phyloP scores from a whole-genome alignment of 1,284 basidiomycete genomes.

The Ustilago curta region DNA sequence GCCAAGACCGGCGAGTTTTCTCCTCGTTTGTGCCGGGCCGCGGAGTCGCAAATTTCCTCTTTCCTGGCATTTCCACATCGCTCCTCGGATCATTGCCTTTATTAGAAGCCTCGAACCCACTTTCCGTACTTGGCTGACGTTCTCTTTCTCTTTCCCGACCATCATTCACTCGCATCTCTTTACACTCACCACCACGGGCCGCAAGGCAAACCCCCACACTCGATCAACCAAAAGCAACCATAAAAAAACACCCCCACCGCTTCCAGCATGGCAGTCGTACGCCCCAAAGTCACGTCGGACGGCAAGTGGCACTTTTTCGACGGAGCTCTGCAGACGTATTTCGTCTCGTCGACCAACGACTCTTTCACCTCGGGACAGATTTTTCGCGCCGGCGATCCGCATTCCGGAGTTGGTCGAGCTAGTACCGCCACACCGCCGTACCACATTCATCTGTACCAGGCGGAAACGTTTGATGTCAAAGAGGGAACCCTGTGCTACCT shows the following conservation, averaged over 20 bases:
- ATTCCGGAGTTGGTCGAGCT: conserved; percentile 59
- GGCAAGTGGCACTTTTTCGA: conserved; percentile 57
- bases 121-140: no score
- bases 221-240: neutral
- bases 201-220: no score
- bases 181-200: no score
- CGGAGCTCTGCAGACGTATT: conserved; percentile 49
- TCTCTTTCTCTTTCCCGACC: no score
- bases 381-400: conserved; percentile 60
- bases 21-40: no score
- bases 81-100: no score
- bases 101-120: no score
- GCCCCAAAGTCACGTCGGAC: conserved; percentile 43
- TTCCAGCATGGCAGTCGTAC: conserved; percentile 29
- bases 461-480: conserved; percentile 65
- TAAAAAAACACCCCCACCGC: neutral
- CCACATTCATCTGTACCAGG: conserved; percentile 67
- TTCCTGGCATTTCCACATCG: no score
- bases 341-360: conserved; percentile 21
- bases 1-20: no score
- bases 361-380: conserved; percentile 61
- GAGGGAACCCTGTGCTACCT: conserved; percentile 65
- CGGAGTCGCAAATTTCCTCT: no score
- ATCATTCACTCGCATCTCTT: no score
- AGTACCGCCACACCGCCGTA: conserved; percentile 68